These are phyloP conservation scores for Alternaria ethzedia DNA, from an alignment of 2,329 filamentous ascomycete species.

Conservation along the genomic window DNA sequence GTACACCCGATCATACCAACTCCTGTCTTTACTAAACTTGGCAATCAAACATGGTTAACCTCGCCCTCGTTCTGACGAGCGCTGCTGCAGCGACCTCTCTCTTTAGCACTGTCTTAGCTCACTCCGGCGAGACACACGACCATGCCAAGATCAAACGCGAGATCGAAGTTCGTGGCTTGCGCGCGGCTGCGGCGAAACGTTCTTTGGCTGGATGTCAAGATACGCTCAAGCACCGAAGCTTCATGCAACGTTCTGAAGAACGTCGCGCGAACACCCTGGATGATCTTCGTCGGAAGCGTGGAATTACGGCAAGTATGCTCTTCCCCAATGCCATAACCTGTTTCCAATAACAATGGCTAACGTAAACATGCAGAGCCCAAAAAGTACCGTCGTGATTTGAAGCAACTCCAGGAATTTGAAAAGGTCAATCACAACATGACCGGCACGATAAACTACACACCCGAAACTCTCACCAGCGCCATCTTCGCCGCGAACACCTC, in stretches of 20 bases:
- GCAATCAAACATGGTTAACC: background rate
- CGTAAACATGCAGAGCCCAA: slow-evolving; percentile 9
- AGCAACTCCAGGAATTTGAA: slow-evolving; percentile 38
- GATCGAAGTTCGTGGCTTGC: slow-evolving; percentile 33
- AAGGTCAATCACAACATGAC: slow-evolving; percentile 41
- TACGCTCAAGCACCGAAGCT: slow-evolving; percentile 22
- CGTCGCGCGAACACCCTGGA: slow-evolving; percentile 27
- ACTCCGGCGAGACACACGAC: slow-evolving; percentile 46
- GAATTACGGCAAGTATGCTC: slow-evolving; percentile 24
- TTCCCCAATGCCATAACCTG: rapidly evolving
- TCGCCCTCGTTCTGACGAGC: slow-evolving; percentile 5
- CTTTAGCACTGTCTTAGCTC: slow-evolving; percentile 26
- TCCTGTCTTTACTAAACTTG: background rate
- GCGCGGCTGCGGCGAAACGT: slow-evolving; percentile 25
- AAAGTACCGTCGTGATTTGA: slow-evolving; percentile 36
- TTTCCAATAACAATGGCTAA: background rate
- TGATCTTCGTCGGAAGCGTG: slow-evolving; percentile 32
- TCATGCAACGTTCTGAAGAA: slow-evolving; percentile 26
- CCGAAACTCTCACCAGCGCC: slow-evolving; percentile 13
- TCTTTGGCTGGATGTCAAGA: slow-evolving; percentile 26
- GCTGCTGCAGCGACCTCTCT: slow-evolving; percentile 26
- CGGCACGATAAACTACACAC: background rate
- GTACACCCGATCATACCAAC: background rate
- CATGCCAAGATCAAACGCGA: slow-evolving; percentile 37
- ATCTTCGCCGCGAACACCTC: slow-evolving; percentile 33